A percentile compares a stretch with the other conserved stretches of the same genome.
Evolutionary conservation across 805 yeast species (phyloP).

Genomic region (Candida anglica): DNA sequence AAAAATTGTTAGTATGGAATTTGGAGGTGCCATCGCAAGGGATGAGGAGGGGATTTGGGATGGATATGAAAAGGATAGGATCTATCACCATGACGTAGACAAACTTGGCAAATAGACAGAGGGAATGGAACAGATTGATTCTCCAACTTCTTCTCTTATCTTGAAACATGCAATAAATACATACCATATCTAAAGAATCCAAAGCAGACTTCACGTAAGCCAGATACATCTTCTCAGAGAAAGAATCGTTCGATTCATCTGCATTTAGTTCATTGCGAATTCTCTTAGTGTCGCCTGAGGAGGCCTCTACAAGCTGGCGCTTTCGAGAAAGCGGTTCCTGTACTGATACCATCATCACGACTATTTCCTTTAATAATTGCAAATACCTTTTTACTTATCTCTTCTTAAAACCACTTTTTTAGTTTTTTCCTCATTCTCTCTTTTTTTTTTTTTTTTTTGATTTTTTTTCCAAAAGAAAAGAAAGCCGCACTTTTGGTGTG

Average conservation of each 20-base stretch:
- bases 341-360: constrained; percentile 31
- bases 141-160: no score
- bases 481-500: constrained; percentile 9
- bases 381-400: no score
- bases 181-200: constrained; percentile 59
- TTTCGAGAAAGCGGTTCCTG: constrained; percentile 34
- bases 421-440: no score
- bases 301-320: constrained; percentile 16
- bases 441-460: no score
- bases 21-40: not conserved
- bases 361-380: no score
- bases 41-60: not conserved
- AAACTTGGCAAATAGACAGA: no score
- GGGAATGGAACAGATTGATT: no score
- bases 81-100: not conserved
- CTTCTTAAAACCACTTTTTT: no score
- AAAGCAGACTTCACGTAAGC: constrained; percentile 62
- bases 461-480: no score
- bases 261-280: constrained; percentile 13
- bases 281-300: constrained; percentile 10
- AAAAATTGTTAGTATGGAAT: constrained; percentile 6
- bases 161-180: no score
- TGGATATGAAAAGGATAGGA: not conserved
- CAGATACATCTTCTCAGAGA: constrained; percentile 37
- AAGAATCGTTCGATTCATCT: constrained; percentile 8